Conservation (phyloP, 345 rosid genomes). For the rapeseed (Brassica napus) region Da-Ae NC_063444.1:41213001-41213500, state of each 20-base stretch:
- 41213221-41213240: slow-evolving; percentile 65
- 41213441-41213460: slow-evolving; percentile 49
- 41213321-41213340: slow-evolving; percentile 77
- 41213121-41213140: slow-evolving; percentile 65
- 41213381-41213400: slow-evolving; percentile 58
- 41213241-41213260: slow-evolving; percentile 55
- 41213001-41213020: slow-evolving; percentile 90
- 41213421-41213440: slow-evolving; percentile 81
- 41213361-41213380: slow-evolving; percentile 60
- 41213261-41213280: slow-evolving; percentile 71
- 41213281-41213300: slow-evolving; percentile 72
- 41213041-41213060: slow-evolving; percentile 53
- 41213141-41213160: slow-evolving; percentile 77
- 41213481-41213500: slow-evolving; percentile 66
- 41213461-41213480: slow-evolving; percentile 57
- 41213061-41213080: slow-evolving; percentile 89
- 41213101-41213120: slow-evolving; percentile 58
- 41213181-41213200: slow-evolving; percentile 60
- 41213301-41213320: slow-evolving; percentile 50
- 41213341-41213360: slow-evolving; percentile 63
- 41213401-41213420: slow-evolving; percentile 62
- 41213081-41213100: slow-evolving; percentile 74
- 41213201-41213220: slow-evolving; percentile 72
- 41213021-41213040: slow-evolving; percentile 46
- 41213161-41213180: slow-evolving; percentile 80